Conservation (phyloP, 1,284 basidiomycete genomes). For the Ustilago hordei region DNA sequence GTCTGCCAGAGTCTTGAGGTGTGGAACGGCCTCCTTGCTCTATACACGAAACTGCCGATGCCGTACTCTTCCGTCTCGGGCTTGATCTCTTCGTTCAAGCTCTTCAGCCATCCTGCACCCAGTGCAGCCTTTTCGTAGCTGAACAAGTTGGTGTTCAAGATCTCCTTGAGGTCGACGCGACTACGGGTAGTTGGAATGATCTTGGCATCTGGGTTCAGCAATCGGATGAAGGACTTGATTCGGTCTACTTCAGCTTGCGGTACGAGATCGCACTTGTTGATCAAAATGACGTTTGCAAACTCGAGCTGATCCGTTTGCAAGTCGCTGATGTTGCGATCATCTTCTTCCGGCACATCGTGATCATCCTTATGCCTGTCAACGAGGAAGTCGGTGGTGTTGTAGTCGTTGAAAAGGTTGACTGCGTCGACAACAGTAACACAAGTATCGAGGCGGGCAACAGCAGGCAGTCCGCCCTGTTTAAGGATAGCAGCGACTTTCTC, state of each 20-base stretch:
- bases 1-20: constrained; percentile 71
- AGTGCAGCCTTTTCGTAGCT: constrained; percentile 71
- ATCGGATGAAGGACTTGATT: constrained; percentile 69
- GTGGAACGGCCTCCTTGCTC: constrained; percentile 71
- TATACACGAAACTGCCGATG: constrained; percentile 61
- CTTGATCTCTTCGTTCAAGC: constrained; percentile 70
- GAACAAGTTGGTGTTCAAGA: constrained; percentile 70
- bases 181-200: constrained; percentile 69
- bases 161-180: constrained; percentile 69
- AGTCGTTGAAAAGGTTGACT: constrained; percentile 70
- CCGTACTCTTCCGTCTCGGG: constrained; percentile 71
- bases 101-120: constrained; percentile 72
- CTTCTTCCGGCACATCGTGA: constrained; percentile 68
- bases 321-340: constrained; percentile 72
- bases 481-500: constrained; percentile 70
- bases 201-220: constrained; percentile 71
- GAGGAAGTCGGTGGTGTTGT: constrained; percentile 72
- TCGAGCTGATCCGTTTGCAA: constrained; percentile 71
- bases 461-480: constrained; percentile 70
- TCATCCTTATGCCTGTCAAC: constrained; percentile 68
- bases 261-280: constrained; percentile 72
- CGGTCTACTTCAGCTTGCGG: constrained; percentile 62
- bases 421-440: constrained; percentile 60
- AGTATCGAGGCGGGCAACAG: constrained; percentile 67
- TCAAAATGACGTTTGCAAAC: constrained; percentile 71